Base-by-base conservation (phyloP, 345 rosid genomes). In the Gossypium herbaceum region DNA sequence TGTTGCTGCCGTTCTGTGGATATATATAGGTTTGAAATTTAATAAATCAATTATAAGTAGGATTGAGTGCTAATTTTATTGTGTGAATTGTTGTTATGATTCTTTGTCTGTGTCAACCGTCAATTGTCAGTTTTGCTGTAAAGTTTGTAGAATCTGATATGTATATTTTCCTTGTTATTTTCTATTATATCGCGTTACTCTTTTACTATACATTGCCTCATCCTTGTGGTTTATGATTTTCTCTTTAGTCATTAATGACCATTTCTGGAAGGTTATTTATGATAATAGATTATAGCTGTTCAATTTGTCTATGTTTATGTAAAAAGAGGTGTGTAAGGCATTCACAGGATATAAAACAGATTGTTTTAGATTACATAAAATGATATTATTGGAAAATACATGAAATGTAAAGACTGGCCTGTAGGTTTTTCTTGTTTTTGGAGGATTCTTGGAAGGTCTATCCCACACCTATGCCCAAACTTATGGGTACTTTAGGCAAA, bases 1-100 rank as follows among this genome's bases (percentile, higher is more conserved):
- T 80, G 79, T 34, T 34, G 41, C 41, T 34, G 41, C 73, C 70
- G 75, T 85, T 50, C 80, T 78, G 75, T 17, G 55, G 11, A 73
- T 60, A 2, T 43, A 39, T 60, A 39, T 60, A 60, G 57, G 67
- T 12, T 60, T 60, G 76, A 60, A 4, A 43, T 44, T 73, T 9
- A 60, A 16, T 48, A 2, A 27, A 15, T 59, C 22, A 20, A 15
- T 59, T 24, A 24, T 17, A 52, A 15, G 44, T 71, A 24, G 24
- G n/a, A 63, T 70, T 67, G 34, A 56, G 71, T 16, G 67, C 50
- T 41, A 27, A 57, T 34, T 27, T 25, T 56, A 48, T 68, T 12
- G 11, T 9, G 29, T 9, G 22, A 66, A 54, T 59, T 43, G 47
- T 20, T 11, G 34, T 78, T 58, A n/a, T 59, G 43, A 22, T 72